Base-by-base conservation (phyloP, 345 rosid genomes). In the Psidium guajava region DNA sequence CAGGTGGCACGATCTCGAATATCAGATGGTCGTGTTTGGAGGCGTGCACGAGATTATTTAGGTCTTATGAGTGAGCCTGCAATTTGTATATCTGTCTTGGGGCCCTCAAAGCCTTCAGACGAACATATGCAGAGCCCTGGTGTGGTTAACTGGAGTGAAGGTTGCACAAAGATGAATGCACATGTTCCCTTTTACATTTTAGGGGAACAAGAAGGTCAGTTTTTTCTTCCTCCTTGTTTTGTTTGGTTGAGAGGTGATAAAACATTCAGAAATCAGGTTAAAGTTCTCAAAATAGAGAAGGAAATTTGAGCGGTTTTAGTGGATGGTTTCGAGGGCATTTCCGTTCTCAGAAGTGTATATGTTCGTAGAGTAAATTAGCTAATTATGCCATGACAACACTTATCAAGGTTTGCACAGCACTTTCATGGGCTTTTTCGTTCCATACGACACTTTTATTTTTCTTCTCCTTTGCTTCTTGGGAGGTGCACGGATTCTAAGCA, bases 1-100 rank as follows among this genome's bases (percentile, higher is more conserved):
- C 90, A 95, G 98, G 98, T 95, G 50, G 98, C 98, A 82, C 89
- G 98, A 85, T 97, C 98, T 85, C 90, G 98, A 58, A 94, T 92
- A 56, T 94, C 96, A 27, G 99, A 96, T 91, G 92, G 86, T 13
- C 92, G 96, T 84, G 98, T 97, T 47, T 93, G 95, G 93, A 92
- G 85, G 88, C 94, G 96, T 77, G 99, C 98, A 7, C 93, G 91
- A 86, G 98, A 95, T 91, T 97, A 93, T 89, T 85, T 97, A 69
- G 98, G 98, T 85, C 90, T 97, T 85, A 91, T 93, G 94, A 92
- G 91, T 69, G 99, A 96, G 83, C 98, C 98, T 85, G 96, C 95
- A 81, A 93, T 94, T 82, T 90, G 93, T 75, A 87, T 92, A 88
- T 96, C 98, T 55, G 90, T 97, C 83, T 88, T 97, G 86, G 98